These are phyloP conservation scores for Hericium alpestre DNA, from an alignment of 768 basidiomycete species.

Conservation along the genomic window DNA sequence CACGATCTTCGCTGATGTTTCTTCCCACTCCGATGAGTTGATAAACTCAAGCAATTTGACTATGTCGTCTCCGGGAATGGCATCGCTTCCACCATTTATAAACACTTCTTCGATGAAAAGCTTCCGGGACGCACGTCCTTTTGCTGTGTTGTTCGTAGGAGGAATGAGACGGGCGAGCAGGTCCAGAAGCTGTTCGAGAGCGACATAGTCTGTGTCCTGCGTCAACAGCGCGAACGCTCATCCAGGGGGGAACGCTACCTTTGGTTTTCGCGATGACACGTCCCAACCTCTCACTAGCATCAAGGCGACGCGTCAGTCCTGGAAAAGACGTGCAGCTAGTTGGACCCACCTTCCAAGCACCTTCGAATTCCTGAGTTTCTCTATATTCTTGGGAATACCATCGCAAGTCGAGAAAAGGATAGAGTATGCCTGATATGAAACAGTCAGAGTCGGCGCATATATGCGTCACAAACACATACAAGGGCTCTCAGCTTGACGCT, in stretches of 20 bases:
- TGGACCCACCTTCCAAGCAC: constrained; percentile 8
- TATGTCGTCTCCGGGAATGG: constrained; percentile 4
- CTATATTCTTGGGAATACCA: not conserved
- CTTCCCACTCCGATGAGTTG: constrained; percentile 9
- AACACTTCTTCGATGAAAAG: constrained; percentile 9
- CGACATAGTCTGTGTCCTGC: constrained; percentile 7
- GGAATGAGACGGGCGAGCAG: constrained; percentile 11
- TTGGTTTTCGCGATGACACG: constrained; percentile 4
- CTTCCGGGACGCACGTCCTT: constrained; percentile 5
- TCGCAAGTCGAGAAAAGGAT: not conserved
- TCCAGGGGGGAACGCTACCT: constrained; percentile 1
- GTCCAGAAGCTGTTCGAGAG: constrained; percentile 10
- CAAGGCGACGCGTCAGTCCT: not conserved
- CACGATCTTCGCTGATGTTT: constrained; percentile 10
- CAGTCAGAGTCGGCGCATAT: not conserved
- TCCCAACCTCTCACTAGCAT: constrained; percentile 4
- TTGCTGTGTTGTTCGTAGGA: not conserved
- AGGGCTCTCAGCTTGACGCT: constrained; percentile 6
- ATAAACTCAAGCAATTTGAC: constrained; percentile 9
- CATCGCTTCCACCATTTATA: not conserved
- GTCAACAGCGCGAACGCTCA: not conserved
- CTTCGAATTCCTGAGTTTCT: constrained; percentile 7
- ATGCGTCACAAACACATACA: constrained; percentile 3
- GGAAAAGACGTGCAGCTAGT: not conserved
- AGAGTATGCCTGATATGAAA: not conserved